Evolutionary conservation across 345 rosid species (phyloP).

Genomic region (Eucalyptus shirleyi): DNA sequence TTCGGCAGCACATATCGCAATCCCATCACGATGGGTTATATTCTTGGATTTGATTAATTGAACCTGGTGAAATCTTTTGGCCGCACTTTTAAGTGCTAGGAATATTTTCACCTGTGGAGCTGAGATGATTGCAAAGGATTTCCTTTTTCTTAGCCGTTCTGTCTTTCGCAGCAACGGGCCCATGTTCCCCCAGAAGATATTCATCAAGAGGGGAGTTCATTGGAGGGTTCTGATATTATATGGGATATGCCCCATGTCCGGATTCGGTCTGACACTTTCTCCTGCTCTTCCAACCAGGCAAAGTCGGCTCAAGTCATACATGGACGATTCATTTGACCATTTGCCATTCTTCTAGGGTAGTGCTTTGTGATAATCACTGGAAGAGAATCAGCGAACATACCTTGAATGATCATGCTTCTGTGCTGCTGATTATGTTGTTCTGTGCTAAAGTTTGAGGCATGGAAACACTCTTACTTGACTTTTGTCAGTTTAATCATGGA

Average conservation of each 20-base stretch:
- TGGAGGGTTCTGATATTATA: constrained; percentile 92
- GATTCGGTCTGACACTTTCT: background rate
- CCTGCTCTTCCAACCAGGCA: background rate
- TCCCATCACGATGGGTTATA: background rate
- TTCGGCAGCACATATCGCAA: background rate
- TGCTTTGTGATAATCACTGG: background rate
- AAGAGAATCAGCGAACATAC: background rate
- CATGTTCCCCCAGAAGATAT: constrained; percentile 69
- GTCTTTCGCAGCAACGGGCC: constrained; percentile 74
- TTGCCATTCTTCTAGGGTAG: background rate
- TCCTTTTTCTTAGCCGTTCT: background rate
- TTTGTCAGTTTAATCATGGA: background rate
- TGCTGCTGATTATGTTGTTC: background rate
- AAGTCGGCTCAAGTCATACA: background rate
- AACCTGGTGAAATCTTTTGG: background rate
- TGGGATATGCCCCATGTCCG: constrained; percentile 76
- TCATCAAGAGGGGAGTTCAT: constrained; percentile 86
- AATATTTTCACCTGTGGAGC: constrained; percentile 20
- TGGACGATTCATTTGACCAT: background rate
- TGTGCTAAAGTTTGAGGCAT: background rate
- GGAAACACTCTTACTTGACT: background rate
- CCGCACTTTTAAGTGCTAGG: constrained; percentile 44
- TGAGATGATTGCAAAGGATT: background rate
- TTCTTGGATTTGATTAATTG: background rate
- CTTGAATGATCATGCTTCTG: background rate